Evolutionary conservation across 2,329 filamentous ascomycete species (phyloP).

Genomic region (Colletotrichum brevisporum): DNA sequence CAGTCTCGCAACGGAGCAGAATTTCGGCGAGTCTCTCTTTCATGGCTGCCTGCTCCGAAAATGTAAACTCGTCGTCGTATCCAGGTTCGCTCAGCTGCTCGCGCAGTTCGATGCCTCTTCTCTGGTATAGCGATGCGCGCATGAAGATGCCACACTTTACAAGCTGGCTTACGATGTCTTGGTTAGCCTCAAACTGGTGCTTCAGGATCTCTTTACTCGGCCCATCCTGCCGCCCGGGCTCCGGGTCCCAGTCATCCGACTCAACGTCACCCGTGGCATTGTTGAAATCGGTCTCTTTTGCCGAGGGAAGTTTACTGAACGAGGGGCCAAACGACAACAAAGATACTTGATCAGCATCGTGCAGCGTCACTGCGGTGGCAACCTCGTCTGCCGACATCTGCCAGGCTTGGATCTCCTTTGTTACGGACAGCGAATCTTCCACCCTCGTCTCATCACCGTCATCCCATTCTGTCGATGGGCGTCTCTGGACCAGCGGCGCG

Average conservation of each 20-base stretch:
- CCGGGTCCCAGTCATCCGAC: slow-evolving; percentile 45
- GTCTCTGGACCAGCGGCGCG: not conserved
- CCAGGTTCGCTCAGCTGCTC: slow-evolving; percentile 40
- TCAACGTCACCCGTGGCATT: slow-evolving; percentile 6
- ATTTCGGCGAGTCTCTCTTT: slow-evolving; percentile 47
- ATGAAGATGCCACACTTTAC: slow-evolving; percentile 43
- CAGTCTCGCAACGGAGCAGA: slow-evolving; percentile 42
- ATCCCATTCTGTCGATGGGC: slow-evolving; percentile 31
- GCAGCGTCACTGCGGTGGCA: slow-evolving; percentile 44
- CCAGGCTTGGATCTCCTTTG: slow-evolving; percentile 46
- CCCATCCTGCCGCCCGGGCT: slow-evolving; percentile 42
- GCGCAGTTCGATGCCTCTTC: slow-evolving; percentile 44
- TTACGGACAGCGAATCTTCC: slow-evolving; percentile 32
- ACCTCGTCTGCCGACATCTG: slow-evolving; percentile 47
- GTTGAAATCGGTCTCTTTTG: not conserved
- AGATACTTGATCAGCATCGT: slow-evolving; percentile 27
- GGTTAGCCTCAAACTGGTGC: slow-evolving; percentile 44
- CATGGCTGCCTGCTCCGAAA: slow-evolving; percentile 43
- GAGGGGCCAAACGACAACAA: slow-evolving; percentile 14
- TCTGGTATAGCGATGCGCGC: slow-evolving; percentile 45
- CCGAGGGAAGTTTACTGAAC: slow-evolving; percentile 2
- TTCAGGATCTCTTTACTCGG: slow-evolving; percentile 43
- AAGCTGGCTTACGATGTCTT: slow-evolving; percentile 44
- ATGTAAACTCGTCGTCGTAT: slow-evolving; percentile 30
- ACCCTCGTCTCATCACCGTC: slow-evolving; percentile 32